Conservation (phyloP, 2,329 filamentous ascomycete species). For the Furcasterigmium furcatum region DNA sequence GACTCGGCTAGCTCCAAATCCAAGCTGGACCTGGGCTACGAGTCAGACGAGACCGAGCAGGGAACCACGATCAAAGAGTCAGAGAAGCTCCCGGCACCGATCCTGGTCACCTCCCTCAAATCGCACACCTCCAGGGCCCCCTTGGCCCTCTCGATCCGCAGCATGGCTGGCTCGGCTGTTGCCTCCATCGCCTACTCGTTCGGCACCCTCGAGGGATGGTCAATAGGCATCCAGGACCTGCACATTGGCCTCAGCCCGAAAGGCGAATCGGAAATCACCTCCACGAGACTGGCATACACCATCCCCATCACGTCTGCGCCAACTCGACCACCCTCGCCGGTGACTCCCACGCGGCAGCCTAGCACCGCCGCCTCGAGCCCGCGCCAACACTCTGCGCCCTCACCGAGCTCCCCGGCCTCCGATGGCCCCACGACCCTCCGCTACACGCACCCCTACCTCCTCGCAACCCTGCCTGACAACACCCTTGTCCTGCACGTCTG, state of each 20-base stretch:
- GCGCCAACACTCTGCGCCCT: background rate
- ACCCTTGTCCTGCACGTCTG: conserved; percentile 81
- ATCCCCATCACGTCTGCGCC: conserved; percentile 20
- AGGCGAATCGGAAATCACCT: conserved; percentile 26
- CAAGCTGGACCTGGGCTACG: conserved; percentile 1
- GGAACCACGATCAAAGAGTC: background rate
- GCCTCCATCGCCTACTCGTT: conserved; percentile 86
- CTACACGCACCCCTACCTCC: conserved; percentile 79
- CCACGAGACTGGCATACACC: conserved; percentile 37
- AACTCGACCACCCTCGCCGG: conserved; percentile 15
- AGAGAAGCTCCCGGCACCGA: conserved; percentile 33
- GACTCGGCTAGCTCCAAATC: conserved; percentile 2
- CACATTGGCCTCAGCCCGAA: conserved; percentile 44
- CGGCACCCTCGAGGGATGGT: conserved; percentile 77
- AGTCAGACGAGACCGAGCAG: conserved; percentile 14
- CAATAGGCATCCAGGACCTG: conserved; percentile 87
- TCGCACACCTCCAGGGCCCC: conserved; percentile 79
- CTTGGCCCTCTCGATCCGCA: conserved; percentile 78
- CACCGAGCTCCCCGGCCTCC: conserved; percentile 6
- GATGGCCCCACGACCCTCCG: conserved; percentile 60
- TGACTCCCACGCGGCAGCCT: background rate
- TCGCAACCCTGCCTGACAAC: conserved; percentile 83
- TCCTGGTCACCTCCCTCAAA: conserved; percentile 72
- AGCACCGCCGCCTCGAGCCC: background rate
- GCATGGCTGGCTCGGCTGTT: conserved; percentile 59